Base-by-base conservation (phyloP, 805 yeast species). In the Ogataea siamensis region DNA sequence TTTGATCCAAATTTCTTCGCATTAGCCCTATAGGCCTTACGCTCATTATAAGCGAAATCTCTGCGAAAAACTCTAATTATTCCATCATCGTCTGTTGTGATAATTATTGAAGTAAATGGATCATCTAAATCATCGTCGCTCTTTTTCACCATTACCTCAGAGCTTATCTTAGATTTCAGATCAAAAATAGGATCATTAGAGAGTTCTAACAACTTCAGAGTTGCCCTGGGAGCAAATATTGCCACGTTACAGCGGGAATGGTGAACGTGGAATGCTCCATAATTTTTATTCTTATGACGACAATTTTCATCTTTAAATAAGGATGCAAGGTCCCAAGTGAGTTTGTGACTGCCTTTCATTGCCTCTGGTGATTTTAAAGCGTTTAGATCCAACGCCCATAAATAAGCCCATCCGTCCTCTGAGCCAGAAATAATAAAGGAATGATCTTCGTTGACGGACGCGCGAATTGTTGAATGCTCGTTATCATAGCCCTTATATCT, bases 141-240 rank as follows among this genome's bases (percentile, higher is more conserved):
- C 31, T 48, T 43, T 28, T 19, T 38, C n/a, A 28, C 19, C 4
- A 34, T 39, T 7, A 37, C 8, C 7, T 40, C 40, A 13, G 33
- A 15, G 2, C 40, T 35, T 32, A 46, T 52, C 19, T 48, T 48
- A 18, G 43, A 38, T 22, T 50, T 62, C 36, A 85, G 56, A 43
- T 86, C 95, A 59, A 74, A 87, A 5, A 89, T 76, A 7, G 84
- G 76, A 59, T 88, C 97, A 53, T 84, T 84, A 1, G 95, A 82
- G 27, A 80, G 64, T 31, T 83, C 80, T 27, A 89, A 58, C 10
- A 81, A 63, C 45, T 76, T 78, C 33, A 74, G 68, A 0, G 95
- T 83, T 4, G 68, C 67, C 13, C 73, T 63, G 0, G 96, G 96
- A 1, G 94, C 96, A 62, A 87, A 76, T 0, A 78, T 52, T 0